phyloP scores from a whole-genome alignment of 352 stramenopile genomes.

The Globisporangium nagaii region DNA sequence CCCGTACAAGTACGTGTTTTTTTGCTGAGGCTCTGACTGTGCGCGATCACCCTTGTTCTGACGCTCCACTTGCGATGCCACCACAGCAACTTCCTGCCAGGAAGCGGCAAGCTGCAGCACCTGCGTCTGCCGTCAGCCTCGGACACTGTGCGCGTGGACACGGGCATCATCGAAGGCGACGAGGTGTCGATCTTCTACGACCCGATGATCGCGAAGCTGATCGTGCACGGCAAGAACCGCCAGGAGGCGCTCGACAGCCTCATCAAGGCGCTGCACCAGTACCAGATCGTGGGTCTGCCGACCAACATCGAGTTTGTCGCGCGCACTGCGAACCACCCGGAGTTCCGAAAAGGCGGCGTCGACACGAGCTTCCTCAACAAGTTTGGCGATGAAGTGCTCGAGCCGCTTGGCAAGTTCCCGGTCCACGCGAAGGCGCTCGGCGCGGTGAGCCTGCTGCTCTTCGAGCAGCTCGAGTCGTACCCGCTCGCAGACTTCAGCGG shows the following conservation, averaged over 20 bases:
- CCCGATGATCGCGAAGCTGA: slow-evolving; percentile 93
- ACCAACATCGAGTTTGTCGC: slow-evolving; percentile 95
- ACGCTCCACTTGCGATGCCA: neutral
- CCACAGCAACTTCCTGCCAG: slow-evolving; percentile 86
- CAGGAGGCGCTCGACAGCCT: slow-evolving; percentile 80
- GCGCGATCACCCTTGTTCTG: neutral
- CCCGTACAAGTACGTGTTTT: slow-evolving; percentile 82
- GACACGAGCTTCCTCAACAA: slow-evolving; percentile 94
- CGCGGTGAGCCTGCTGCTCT: slow-evolving; percentile 65
- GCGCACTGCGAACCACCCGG: slow-evolving; percentile 78
- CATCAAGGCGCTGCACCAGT: slow-evolving; percentile 81
- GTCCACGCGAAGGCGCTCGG: slow-evolving; percentile 67
- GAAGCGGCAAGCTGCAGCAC: slow-evolving; percentile 83
- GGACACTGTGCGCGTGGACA: slow-evolving; percentile 85
- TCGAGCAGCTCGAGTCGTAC: slow-evolving; percentile 43
- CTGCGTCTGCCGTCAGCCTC: slow-evolving; percentile 66
- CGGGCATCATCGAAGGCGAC: slow-evolving; percentile 84
- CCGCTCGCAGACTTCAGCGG: slow-evolving; percentile 29
- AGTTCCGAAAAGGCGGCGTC: slow-evolving; percentile 87
- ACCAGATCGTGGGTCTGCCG: slow-evolving; percentile 90
- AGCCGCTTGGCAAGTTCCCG: slow-evolving; percentile 45
- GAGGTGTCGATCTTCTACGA: slow-evolving; percentile 93
- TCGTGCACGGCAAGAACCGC: slow-evolving; percentile 87
- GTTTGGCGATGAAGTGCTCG: slow-evolving; percentile 79
- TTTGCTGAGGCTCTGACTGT: too few relatives aligned